Base-by-base conservation (phyloP, 1,284 basidiomycete genomes). In the Boletellus deceptivus region DNA sequence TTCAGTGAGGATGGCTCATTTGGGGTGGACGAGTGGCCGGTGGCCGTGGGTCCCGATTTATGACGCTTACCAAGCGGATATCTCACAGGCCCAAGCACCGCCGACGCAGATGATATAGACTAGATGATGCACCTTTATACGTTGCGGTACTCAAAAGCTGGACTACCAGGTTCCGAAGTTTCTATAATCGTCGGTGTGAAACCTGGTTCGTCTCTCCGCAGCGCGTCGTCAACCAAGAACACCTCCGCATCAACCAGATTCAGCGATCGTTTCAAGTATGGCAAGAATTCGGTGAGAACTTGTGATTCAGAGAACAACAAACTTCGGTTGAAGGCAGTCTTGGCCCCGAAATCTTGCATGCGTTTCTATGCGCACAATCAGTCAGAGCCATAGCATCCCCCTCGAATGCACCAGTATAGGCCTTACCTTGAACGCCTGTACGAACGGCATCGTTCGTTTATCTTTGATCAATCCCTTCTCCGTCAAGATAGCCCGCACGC, bases 371-470 rank as follows among this genome's bases (percentile, higher is more conserved):
- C 61, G 27, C 36, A 20, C 27, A n/a, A 22, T 16, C 44, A 51
- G 20, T 57, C 49, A 47, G 40, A 22, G 9, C 18, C 31, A 16
- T 5, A 46, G 9, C 16, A 13, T 40, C 25, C 24, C 46, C 37
- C 39, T 20, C 24, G 22, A 3, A 48, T 33, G 20, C 16, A n/a
- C 17, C 6, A 94, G 75, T 55, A 89, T 80, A 3, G 31, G 22
- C 29, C 37, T 33, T 53, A 92, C 91, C 83, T 98, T 97, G 83
- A 97, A 89, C 25, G 78, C 73, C 59, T 96, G 90, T 50, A 94
- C 83, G 74, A 98, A 98, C 31, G 95, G 95, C 95, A 98, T 98
- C 39, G 82, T 82, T 55, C 87, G 85, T 77, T 98, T 98, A 73
- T 98, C 93, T 81, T 98, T 98, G 72, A 93, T 85, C 70, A 98